Evolutionary conservation across 2,329 filamentous ascomycete species (phyloP), one percentile per base, ranked within the genome.

Genomic region (Pseudocercospora macadamiae): DNA sequence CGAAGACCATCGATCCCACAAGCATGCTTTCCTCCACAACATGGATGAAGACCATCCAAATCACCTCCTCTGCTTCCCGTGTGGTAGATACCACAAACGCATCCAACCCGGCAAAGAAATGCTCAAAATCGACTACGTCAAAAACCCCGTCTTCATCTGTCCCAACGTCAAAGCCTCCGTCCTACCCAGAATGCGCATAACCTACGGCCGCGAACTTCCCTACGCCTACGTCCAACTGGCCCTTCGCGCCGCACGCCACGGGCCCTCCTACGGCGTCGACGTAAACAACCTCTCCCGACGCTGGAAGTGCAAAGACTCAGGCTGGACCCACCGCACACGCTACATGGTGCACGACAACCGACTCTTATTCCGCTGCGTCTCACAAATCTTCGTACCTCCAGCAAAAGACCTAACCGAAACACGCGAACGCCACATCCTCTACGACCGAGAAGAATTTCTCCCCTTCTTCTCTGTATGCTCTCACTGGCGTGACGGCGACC

Each of bases 401-500:
- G 80, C 75, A 2, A 56, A 59, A 16, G 60, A 60, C n/a, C 75
- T 86, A 23, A 81, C 83, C 0, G 74, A 78, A 4, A 80, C 80
- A 3, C 78, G 76, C 3, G 76, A 82, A 64, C 80, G 85, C 1
- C 74, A 85, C 55, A 75, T 87, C 2, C 77, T 87, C 1, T 87
- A 83, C 71, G 83, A 79, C 26, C 79, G 82, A 57, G 81, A 84
- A 52, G 84, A 87, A 65, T 87, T 85, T 71, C 80, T 76, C 54
- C 85, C 85, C 0, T 87, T 83, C 68, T 87, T 87, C 71, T 85
- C 82, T 9, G 82, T 80, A 1, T 88, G 85, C 64, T 78, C 82
- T 1, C 85, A 88, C 69, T 88, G 85, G 85, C 77, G 80, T 16
- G 82, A 87, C 61, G 85, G 85, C 16, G 76, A 84, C 32, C 73